Evolutionary conservation across 192 early-diverging fungal species (phyloP).

Genomic region (Entophlyctis luteolus): DNA sequence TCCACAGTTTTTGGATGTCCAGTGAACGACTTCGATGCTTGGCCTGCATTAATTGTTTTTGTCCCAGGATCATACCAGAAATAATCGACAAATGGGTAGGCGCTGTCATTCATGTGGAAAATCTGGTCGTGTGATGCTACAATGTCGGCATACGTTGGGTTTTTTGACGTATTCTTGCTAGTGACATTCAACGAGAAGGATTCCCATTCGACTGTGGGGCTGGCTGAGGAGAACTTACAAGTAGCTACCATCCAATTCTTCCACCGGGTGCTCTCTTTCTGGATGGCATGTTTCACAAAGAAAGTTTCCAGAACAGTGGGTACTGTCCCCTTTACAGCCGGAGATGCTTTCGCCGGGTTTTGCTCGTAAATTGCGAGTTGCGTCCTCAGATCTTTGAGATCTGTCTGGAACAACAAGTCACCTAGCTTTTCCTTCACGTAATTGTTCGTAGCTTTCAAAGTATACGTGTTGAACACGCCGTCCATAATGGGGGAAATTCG

Average conservation of each 20-base stretch:
- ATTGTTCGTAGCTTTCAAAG: not conserved
- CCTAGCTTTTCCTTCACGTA: not conserved
- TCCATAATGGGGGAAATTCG: not conserved
- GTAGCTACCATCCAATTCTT: not conserved
- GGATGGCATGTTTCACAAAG: not conserved
- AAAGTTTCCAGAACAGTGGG: not conserved
- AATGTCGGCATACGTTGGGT: not conserved
- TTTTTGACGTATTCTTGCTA: not conserved
- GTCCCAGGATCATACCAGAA: slow-evolving; percentile 1
- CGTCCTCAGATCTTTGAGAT: not conserved
- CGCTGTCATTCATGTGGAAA: not conserved
- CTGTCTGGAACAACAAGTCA: not conserved
- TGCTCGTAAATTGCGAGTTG: not conserved
- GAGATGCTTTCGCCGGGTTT: not conserved
- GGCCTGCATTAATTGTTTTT: not conserved
- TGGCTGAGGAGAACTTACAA: not conserved
- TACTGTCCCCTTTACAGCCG: not conserved
- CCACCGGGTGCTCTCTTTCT: not conserved
- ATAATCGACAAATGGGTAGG: not conserved
- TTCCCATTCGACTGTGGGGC: not conserved
- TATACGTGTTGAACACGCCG: not conserved
- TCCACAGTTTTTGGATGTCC: slow-evolving; percentile 1
- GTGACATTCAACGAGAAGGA: no score
- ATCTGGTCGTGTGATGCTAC: not conserved
- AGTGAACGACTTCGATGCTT: not conserved